Evolutionary conservation across 1,139 yeast species (phyloP).

Genomic region (Yamadazyma songkhlaensis): DNA sequence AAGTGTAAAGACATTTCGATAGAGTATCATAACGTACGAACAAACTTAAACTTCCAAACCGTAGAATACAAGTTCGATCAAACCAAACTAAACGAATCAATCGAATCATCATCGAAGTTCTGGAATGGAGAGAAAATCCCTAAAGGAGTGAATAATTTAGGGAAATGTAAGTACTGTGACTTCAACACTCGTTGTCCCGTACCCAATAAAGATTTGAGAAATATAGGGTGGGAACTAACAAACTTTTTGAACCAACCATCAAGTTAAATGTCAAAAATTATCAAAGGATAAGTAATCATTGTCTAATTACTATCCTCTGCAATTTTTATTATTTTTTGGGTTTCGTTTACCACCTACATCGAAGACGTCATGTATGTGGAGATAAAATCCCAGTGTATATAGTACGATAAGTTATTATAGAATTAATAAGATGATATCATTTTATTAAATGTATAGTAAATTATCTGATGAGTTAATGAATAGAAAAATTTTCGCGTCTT

Average conservation of each 20-base stretch:
- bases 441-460: background rate
- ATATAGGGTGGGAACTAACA: conserved; percentile 15
- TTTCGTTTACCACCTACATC: conserved; percentile 49
- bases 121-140: conserved; percentile 59
- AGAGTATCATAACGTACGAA: conserved; percentile 48
- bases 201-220: conserved; percentile 21
- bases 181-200: conserved; percentile 36
- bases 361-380: conserved; percentile 40
- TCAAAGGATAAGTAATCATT: conserved; percentile 28
- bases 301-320: conserved; percentile 32
- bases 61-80: conserved; percentile 34
- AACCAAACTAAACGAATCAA: conserved; percentile 21
- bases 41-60: conserved; percentile 35
- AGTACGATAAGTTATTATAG: background rate
- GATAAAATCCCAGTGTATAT: conserved; percentile 34
- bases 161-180: conserved; percentile 54
- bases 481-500: background rate
- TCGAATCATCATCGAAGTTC: conserved; percentile 36
- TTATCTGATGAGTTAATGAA: background rate
- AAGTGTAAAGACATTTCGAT: conserved; percentile 38
- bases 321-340: conserved; percentile 37
- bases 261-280: conserved; percentile 31
- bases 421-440: background rate
- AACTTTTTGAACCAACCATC: conserved; percentile 11
- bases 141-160: conserved; percentile 29